These are phyloP conservation scores for Tephrocybe sp. DNA, from an alignment of 768 basidiomycete genomes.

Conservation along the genomic window DNA sequence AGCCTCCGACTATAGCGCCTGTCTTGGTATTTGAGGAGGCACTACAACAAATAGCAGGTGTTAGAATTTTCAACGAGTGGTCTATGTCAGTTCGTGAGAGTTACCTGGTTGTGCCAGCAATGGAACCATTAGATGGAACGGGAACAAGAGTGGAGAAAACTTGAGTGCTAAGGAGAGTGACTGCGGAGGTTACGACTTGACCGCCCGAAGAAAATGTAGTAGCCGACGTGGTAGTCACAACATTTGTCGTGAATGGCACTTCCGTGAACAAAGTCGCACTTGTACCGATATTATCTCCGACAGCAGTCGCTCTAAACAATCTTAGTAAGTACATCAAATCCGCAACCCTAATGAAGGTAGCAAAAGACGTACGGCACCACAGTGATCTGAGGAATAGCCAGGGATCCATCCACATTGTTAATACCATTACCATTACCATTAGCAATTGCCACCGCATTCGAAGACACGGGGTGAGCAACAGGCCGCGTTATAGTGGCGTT, in stretches of 20 bases:
- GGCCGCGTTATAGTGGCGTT: background rate
- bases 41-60: background rate
- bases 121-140: background rate
- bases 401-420: too few species aligned
- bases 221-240: constrained; percentile 2
- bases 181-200: background rate
- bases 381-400: background rate
- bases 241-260: constrained; percentile 3
- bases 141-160: constrained; percentile 9
- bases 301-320: background rate
- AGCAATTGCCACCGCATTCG: background rate
- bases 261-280: constrained; percentile 13
- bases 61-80: background rate
- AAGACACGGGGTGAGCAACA: background rate
- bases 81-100: background rate
- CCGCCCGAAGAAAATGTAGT: constrained; percentile 6
- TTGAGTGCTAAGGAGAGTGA: constrained; percentile 7
- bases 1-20: constrained; percentile 16
- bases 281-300: background rate
- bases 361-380: background rate
- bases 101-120: background rate
- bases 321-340: background rate
- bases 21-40: constrained; percentile 7
- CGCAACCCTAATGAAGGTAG: too few species aligned
- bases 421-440: background rate